These are phyloP conservation scores for Dictyophora rubrovolvata DNA, from an alignment of 768 basidiomycete genomes.

Conservation along the genomic window DNA sequence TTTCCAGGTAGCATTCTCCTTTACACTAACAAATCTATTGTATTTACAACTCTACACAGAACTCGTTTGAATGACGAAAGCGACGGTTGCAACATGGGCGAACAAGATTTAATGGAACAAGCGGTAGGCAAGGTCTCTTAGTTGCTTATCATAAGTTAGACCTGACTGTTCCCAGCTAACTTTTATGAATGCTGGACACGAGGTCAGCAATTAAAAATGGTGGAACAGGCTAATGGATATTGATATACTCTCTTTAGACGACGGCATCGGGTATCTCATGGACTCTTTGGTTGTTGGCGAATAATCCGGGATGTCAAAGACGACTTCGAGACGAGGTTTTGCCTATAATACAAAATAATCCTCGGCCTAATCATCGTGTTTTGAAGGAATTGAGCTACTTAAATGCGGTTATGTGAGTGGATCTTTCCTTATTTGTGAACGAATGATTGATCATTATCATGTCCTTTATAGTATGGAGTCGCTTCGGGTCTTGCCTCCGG, in stretches of 20 bases:
- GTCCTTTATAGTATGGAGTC: slow-evolving; percentile 12
- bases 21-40: background rate
- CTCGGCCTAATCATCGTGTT: slow-evolving; percentile 11
- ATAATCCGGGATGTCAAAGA: slow-evolving; percentile 37
- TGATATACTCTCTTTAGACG: no score
- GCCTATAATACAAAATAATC: slow-evolving; percentile 21
- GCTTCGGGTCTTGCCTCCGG: slow-evolving; percentile 15
- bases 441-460: no score
- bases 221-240: no score
- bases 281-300: slow-evolving; percentile 46
- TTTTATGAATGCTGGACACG: slow-evolving; percentile 35
- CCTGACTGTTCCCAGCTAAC: slow-evolving; percentile 26
- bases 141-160: background rate
- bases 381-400: slow-evolving; percentile 12
- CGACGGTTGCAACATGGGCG: slow-evolving; percentile 32
- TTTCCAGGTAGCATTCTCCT: slow-evolving; percentile 21
- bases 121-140: slow-evolving; percentile 26
- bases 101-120: slow-evolving; percentile 42
- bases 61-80: slow-evolving; percentile 29
- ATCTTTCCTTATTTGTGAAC: no score
- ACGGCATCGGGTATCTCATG: slow-evolving; percentile 40
- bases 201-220: slow-evolving; percentile 6
- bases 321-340: slow-evolving; percentile 45
- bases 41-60: slow-evolving; percentile 9
- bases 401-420: slow-evolving; percentile 12